Evolutionary conservation across 2,329 filamentous ascomycete genomes (phyloP), one percentile per base, ranked within the genome.

Genomic region (Cercospora zeina): DNA sequence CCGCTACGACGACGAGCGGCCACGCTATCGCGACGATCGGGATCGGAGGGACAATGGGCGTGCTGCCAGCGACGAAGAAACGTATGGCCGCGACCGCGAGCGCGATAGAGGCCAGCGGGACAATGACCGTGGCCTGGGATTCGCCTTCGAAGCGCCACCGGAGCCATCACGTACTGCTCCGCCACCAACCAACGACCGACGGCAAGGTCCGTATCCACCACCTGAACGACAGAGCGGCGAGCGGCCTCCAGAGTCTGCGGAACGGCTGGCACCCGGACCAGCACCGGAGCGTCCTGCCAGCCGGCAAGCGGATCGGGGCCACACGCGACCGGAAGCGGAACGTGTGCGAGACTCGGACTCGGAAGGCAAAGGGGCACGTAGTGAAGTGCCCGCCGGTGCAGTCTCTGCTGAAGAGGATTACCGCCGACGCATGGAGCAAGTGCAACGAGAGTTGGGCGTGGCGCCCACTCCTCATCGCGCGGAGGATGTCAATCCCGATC

Each of bases 331-430:
- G 6, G 56, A 42, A 9, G 16, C 62, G 21, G 62, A 65, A 5
- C 55, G 62, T 8, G 24, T 47, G 30, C 47, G 39, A 36, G 63
- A 65, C 16, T 54, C 57, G 39, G 55, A 54, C 33, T 42, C 47
- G 14, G 62, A 63, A 53, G 58, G 16, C 62, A 65, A 37, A 58
- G 68, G 21, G 64, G 66, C 11, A 51, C 58, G 57, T 30, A 7
- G 30, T 16, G 58, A 70, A 37, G 67, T 66, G 61, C 62, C 68
- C 13, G 70, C 73, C 8, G 61, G 72, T 13, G 65, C 71, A 19
- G 54, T 80, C 2, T 80, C 82, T 59, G 76, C 80, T 4, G 80
- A 82, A 42, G 80, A 82, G 65, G 80, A 82, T 36, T 82, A 82
- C 65, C 77, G 79, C 47, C 78, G 80, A 31, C 77, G 80, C 8